phyloP scores from a whole-genome alignment of 257 asterid genomes.

The Salvia rosmarinus region DNA sequence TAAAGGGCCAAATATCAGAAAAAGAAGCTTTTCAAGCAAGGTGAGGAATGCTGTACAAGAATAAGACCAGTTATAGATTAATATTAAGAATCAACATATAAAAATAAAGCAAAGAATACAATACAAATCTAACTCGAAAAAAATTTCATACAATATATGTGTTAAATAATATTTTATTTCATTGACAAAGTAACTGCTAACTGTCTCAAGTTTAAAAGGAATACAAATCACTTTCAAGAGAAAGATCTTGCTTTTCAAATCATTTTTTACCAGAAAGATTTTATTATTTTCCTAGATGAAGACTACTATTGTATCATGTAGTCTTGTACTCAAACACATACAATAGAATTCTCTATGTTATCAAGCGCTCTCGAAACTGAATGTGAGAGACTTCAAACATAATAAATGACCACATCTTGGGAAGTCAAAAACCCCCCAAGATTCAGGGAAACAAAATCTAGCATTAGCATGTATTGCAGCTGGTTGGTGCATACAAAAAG shows the following conservation, averaged over 20 bases:
- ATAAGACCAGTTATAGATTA: neutral
- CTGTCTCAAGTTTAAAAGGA: slow-evolving; percentile 14
- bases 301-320: neutral
- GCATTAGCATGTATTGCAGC: neutral
- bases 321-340: slow-evolving; percentile 4
- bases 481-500: neutral
- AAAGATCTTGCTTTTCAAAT: neutral
- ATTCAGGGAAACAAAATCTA: slow-evolving; percentile 11
- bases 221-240: slow-evolving; percentile 1
- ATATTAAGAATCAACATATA: neutral
- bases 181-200: neutral
- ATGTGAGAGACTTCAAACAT: slow-evolving; percentile 16
- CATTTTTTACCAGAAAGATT: neutral
- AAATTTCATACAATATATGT: neutral
- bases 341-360: neutral
- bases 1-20: neutral
- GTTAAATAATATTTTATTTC: neutral
- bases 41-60: neutral
- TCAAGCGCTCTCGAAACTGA: neutral
- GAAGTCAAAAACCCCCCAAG: slow-evolving; percentile 1
- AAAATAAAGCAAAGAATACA: slow-evolving; percentile 3
- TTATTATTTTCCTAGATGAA: neutral
- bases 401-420: slow-evolving; percentile 4
- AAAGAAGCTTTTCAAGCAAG: slow-evolving; percentile 11
- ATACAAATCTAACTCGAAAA: slow-evolving; percentile 7